Conservation (phyloP, 2,329 filamentous ascomycete species). For the Leptographium galeiforme region DNA sequence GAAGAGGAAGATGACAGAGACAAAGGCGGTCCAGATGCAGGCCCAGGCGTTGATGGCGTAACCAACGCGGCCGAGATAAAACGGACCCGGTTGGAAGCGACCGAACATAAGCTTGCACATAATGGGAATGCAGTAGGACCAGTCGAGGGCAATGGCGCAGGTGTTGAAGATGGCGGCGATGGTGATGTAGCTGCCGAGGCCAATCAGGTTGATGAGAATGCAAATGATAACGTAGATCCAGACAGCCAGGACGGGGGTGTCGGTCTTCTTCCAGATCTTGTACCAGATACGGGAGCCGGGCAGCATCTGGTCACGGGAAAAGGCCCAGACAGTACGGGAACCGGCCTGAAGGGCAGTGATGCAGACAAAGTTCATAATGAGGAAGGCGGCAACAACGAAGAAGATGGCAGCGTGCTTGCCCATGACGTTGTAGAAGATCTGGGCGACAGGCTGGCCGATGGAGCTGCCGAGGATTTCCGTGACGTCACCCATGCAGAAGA, state of each 20-base stretch:
- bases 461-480: constrained; percentile 28
- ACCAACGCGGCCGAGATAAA: constrained; percentile 32
- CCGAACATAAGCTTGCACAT: constrained; percentile 35
- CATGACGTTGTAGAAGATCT: constrained; percentile 44
- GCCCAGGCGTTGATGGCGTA: constrained; percentile 31
- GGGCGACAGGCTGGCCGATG: constrained; percentile 38
- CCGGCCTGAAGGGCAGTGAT: constrained; percentile 42
- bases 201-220: constrained; percentile 45
- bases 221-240: constrained; percentile 42
- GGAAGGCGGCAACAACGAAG: constrained; percentile 41
- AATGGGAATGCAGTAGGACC: constrained; percentile 44
- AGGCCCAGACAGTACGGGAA: constrained; percentile 40
- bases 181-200: constrained; percentile 39
- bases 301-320: constrained; percentile 37
- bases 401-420: constrained; percentile 38
- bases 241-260: constrained; percentile 38
- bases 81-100: constrained; percentile 37
- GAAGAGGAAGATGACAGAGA: constrained; percentile 39
- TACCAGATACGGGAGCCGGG: constrained; percentile 34
- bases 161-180: constrained; percentile 40
- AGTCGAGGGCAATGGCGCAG: constrained; percentile 39
- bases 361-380: constrained; percentile 45
- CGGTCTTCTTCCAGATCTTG: constrained; percentile 32
- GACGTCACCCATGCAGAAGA: constrained; percentile 41
- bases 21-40: constrained; percentile 37